These are phyloP conservation scores for Aaosphaeria arxii DNA, from an alignment of 2,329 filamentous ascomycete species.

Conservation along the genomic window DNA sequence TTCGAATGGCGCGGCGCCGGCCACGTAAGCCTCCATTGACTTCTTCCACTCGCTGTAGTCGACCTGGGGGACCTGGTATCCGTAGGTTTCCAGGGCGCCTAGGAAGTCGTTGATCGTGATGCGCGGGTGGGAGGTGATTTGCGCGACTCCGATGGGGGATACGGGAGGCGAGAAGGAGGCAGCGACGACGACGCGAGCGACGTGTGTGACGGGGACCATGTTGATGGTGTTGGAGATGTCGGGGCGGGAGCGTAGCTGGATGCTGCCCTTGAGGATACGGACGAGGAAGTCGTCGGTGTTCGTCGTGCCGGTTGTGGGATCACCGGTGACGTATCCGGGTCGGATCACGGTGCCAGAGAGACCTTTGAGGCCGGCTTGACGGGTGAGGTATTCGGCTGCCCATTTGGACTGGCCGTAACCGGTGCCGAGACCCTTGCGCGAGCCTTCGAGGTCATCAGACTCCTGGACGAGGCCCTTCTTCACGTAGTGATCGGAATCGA, in stretches of 20 bases:
- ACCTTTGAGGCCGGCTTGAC: slow-evolving; percentile 75
- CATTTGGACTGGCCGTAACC: slow-evolving; percentile 94
- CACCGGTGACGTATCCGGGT: slow-evolving; percentile 81
- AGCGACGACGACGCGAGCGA: slow-evolving; percentile 76
- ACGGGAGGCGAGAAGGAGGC: slow-evolving; percentile 62
- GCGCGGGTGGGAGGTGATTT: slow-evolving; percentile 77
- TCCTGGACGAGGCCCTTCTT: slow-evolving; percentile 65
- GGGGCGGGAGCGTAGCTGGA: slow-evolving; percentile 73
- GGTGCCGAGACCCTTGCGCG: slow-evolving; percentile 71
- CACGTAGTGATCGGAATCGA: slow-evolving; percentile 81
- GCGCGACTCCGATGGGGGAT: slow-evolving; percentile 60
- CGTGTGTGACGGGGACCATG: slow-evolving; percentile 81
- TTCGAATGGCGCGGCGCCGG: slow-evolving; percentile 45
- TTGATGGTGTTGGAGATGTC: slow-evolving; percentile 85
- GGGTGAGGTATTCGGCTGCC: slow-evolving; percentile 69
- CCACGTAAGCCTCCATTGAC: slow-evolving; percentile 66
- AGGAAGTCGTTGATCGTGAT: slow-evolving; percentile 77
- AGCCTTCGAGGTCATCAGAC: slow-evolving; percentile 74
- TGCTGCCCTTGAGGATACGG: slow-evolving; percentile 80
- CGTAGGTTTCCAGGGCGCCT: slow-evolving; percentile 66
- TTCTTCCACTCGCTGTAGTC: slow-evolving; percentile 68
- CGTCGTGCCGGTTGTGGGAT: slow-evolving; percentile 65
- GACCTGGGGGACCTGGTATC: slow-evolving; percentile 66
- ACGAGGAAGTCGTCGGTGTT: slow-evolving; percentile 88
- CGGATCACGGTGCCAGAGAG: slow-evolving; percentile 73